Evolutionary conservation across 768 basidiomycete species (phyloP).

Genomic region (Chalciporus sphaerocephalus): DNA sequence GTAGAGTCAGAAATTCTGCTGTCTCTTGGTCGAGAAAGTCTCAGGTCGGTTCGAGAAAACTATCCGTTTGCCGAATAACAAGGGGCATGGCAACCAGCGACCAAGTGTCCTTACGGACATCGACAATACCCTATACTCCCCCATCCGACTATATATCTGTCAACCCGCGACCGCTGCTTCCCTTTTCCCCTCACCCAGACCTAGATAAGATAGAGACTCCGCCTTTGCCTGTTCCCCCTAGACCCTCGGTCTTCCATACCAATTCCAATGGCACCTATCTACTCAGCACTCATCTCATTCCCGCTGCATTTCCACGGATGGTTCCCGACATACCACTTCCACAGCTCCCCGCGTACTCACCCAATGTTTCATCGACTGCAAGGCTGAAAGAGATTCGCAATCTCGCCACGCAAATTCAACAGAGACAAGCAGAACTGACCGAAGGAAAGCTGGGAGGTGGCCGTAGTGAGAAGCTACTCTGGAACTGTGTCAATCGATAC

Average conservation of each 20-base stretch:
- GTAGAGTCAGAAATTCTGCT: too few species aligned
- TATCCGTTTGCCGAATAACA: background rate
- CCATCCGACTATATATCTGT: conserved; percentile 16
- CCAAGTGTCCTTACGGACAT: conserved; percentile 4
- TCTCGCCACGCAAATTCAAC: conserved; percentile 19
- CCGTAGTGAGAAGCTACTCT: conserved; percentile 40
- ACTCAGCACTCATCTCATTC: conserved; percentile 30
- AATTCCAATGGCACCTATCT: conserved; percentile 14
- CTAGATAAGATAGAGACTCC: conserved; percentile 9
- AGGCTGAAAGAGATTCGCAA: conserved; percentile 8
- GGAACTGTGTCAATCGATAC: conserved; percentile 74
- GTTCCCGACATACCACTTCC: conserved; percentile 22
- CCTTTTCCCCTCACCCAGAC: conserved; percentile 12
- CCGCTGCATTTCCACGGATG: conserved; percentile 26
- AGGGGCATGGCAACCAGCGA: background rate
- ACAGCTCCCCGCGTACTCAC: conserved; percentile 12
- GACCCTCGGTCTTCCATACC: conserved; percentile 19
- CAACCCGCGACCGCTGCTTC: conserved; percentile 21
- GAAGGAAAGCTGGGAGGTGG: conserved; percentile 14
- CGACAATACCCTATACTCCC: conserved; percentile 19
- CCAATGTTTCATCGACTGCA: background rate
- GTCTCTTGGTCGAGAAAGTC: too few species aligned
- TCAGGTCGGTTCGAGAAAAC: too few species aligned
- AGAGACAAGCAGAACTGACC: conserved; percentile 11
- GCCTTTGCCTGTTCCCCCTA: conserved; percentile 17